Evolutionary conservation across 1,284 basidiomycete genomes (phyloP).

Genomic region (Vanrija sp.): DNA sequence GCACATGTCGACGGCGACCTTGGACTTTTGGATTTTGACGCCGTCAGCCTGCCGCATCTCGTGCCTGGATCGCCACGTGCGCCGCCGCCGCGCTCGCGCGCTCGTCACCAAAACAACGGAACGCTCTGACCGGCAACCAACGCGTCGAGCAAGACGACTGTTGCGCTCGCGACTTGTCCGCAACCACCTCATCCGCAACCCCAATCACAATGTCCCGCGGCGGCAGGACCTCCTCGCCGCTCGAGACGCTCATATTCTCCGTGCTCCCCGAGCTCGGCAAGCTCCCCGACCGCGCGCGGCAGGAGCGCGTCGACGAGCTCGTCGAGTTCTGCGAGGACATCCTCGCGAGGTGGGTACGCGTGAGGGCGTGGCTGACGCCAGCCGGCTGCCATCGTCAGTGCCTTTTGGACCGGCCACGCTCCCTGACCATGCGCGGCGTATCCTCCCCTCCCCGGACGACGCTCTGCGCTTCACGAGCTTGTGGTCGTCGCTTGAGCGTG

Average conservation of each 20-base stretch:
- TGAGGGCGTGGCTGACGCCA: slow-evolving; percentile 1
- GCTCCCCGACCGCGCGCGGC: slow-evolving; percentile 19
- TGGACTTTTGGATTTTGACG: background rate
- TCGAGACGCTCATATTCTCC: slow-evolving; percentile 38
- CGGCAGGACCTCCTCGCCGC: slow-evolving; percentile 10
- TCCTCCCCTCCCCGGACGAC: slow-evolving; percentile 1
- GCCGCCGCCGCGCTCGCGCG: too few species aligned
- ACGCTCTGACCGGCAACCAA: background rate
- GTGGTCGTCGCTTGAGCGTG: slow-evolving; percentile 8
- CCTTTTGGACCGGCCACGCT: slow-evolving; percentile 8
- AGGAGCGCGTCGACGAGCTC: slow-evolving; percentile 38
- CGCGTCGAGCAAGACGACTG: background rate
- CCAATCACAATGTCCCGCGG: background rate
- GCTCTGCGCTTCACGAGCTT: slow-evolving; percentile 7
- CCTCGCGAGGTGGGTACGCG: slow-evolving; percentile 30
- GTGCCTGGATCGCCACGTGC: too few species aligned
- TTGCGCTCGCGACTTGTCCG: background rate
- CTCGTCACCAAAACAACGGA: too few species aligned
- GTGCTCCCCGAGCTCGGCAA: slow-evolving; percentile 30
- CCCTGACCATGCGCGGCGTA: slow-evolving; percentile 8
- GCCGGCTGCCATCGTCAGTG: slow-evolving; percentile 12
- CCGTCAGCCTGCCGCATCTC: too few species aligned
- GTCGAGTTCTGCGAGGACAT: slow-evolving; percentile 39
- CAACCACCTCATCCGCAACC: background rate
- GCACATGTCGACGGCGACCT: too few species aligned